Base-by-base conservation (phyloP, 345 rosid genomes). In the Boechera retrofracta region DNA sequence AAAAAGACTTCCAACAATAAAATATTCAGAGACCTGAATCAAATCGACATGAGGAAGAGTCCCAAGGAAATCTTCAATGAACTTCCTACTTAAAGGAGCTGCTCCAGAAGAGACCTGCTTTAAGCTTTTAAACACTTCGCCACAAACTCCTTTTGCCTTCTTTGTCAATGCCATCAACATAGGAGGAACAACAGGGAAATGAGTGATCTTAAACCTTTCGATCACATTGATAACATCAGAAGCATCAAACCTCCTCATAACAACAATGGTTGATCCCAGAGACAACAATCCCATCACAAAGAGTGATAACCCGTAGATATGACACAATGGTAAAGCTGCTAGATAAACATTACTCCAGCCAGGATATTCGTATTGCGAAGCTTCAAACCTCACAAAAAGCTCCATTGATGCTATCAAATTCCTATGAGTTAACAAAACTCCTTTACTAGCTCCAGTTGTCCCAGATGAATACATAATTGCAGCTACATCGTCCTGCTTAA, bases 61-160 rank as follows among this genome's bases (percentile, higher is more conserved):
- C 77, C 15, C 68, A 67, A 86, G 48, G 35, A 94, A 88, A 21
- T 86, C 86, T 42, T 89, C 87, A 21, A 94, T 84, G 24, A 76
- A 56, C 75, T 84, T 85, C 59, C 65, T 67, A 39, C 80, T 82
- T 53, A 83, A 63, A 45, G 96, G 87, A 74, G 98, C 97, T 31
- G 97, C 98, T 48, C 98, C 98, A 48, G 77, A 83, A 32, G 93
- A 89, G 82, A 94, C 90, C 79, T 89, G 94, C 84, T 89, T 91
- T 80, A 94, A 83, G 69, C 91, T 89, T 80, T 54, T 82, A 47
- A 94, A 83, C 69, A 65, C 69, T 64, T 77, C 64, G 11, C 81
- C 85, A 64, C 68, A 33, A 60, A 64, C 77, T 63, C 77, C 71
- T 58, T 81, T 79, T 3, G 84, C 87, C 7, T 33, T 72, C 69